Evolutionary conservation across 2,329 filamentous ascomycete species (phyloP).

Genomic region (Teratosphaeria viscida): DNA sequence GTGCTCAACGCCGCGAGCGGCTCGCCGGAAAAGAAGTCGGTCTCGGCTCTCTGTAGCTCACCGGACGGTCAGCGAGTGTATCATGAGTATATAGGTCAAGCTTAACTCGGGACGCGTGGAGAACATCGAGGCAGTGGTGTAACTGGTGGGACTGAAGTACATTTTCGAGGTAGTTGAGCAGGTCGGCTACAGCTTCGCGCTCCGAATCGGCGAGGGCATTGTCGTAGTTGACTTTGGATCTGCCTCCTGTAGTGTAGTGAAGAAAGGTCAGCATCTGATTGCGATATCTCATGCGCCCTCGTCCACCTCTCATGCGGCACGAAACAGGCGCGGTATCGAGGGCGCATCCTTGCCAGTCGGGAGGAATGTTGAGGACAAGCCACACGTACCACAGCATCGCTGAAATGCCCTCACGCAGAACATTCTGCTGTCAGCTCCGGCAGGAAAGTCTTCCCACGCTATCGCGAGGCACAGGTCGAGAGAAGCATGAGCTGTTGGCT

Average conservation of each 20-base stretch:
- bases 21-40: slow-evolving; percentile 96
- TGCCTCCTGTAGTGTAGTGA: slow-evolving; percentile 21
- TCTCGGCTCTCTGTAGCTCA: slow-evolving; percentile 67
- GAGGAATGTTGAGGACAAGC: neutral
- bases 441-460: neutral
- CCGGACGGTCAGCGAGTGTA: slow-evolving; percentile 8
- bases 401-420: neutral
- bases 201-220: slow-evolving; percentile 84
- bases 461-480: neutral
- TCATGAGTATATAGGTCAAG: slow-evolving; percentile 1
- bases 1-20: slow-evolving; percentile 89
- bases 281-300: neutral
- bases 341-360: neutral
- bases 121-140: neutral
- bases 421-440: neutral
- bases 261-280: neutral
- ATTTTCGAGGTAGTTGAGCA: slow-evolving; percentile 93
- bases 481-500: neutral
- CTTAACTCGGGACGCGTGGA: neutral
- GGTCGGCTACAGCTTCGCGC: slow-evolving; percentile 88
- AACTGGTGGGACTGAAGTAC: slow-evolving; percentile 41
- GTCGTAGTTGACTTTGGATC: slow-evolving; percentile 29
- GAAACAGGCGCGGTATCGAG: neutral
- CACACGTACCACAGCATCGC: neutral
- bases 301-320: neutral